These are phyloP conservation scores for Vanilla planifolia DNA, from an alignment of 106 monocot species.

Conservation along the genomic window DNA sequence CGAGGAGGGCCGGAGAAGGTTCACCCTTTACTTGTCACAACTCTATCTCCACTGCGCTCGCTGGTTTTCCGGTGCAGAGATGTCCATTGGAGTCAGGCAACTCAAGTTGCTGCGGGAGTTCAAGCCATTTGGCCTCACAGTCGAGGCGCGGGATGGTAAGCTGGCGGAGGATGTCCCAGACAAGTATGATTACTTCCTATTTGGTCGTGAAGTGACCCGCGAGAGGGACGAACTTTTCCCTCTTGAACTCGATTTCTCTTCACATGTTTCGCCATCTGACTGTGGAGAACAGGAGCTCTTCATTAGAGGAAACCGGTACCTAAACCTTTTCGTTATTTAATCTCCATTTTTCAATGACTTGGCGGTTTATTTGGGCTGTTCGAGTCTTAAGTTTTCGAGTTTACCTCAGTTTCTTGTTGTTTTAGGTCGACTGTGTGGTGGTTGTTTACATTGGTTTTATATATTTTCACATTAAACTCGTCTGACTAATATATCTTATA, in stretches of 20 bases:
- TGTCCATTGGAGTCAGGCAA: slow-evolving; percentile 45
- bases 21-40: too few species aligned
- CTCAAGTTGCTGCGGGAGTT: slow-evolving; percentile 82
- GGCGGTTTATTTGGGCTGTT: neutral
- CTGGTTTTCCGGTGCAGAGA: slow-evolving; percentile 7
- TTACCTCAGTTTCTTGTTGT: neutral
- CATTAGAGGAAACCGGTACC: slow-evolving; percentile 73
- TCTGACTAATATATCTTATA: neutral
- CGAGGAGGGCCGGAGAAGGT: too few species aligned
- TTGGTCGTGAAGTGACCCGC: slow-evolving; percentile 54
- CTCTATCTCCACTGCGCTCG: neutral
- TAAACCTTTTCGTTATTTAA: neutral
- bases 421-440: neutral
- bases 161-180: slow-evolving; percentile 16
- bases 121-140: slow-evolving; percentile 69
- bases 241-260: slow-evolving; percentile 17
- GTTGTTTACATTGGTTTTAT: neutral
- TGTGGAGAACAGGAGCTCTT: slow-evolving; percentile 88
- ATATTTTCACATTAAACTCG: neutral
- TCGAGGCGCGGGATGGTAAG: slow-evolving; percentile 50
- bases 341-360: neutral
- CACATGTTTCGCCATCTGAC: slow-evolving; percentile 20
- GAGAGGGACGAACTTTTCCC: slow-evolving; percentile 22
- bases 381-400: neutral
- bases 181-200: slow-evolving; percentile 70